Evolutionary conservation across 2,329 filamentous ascomycete species (phyloP).

Genomic region (Ambrosiella xylebori): DNA sequence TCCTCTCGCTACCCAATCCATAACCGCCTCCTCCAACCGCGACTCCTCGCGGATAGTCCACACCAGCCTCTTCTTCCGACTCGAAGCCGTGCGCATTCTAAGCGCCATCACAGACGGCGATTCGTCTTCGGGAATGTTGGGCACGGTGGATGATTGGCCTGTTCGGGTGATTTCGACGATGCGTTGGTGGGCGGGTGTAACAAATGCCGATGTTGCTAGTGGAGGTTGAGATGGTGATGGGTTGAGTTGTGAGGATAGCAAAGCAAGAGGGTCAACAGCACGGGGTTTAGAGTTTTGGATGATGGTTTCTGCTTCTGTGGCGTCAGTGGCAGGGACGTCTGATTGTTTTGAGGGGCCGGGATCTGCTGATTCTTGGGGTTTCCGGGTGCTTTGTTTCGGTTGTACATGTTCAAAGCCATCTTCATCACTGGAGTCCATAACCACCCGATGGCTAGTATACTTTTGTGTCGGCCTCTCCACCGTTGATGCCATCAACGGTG

Average conservation of each 20-base stretch:
- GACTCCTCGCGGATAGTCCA: slow-evolving; percentile 8
- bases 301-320: not conserved
- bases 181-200: not conserved
- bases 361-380: not conserved
- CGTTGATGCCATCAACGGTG: no score
- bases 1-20: slow-evolving; percentile 11
- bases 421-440: no score
- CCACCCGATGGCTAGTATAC: no score
- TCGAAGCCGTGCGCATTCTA: slow-evolving; percentile 7
- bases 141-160: not conserved
- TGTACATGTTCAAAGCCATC: no score
- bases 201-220: not conserved
- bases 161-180: not conserved
- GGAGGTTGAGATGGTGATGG: not conserved
- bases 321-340: not conserved
- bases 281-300: not conserved
- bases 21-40: slow-evolving; percentile 7
- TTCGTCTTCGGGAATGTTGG: slow-evolving; percentile 5
- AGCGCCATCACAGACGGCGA: slow-evolving; percentile 10
- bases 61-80: slow-evolving; percentile 4
- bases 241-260: not conserved
- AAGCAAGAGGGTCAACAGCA: not conserved
- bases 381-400: no score
- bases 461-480: no score
- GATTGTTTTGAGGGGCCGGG: not conserved